phyloP scores from a whole-genome alignment of 2,329 filamentous ascomycete species.

The Gnomoniopsis smithogilvyi region DNA sequence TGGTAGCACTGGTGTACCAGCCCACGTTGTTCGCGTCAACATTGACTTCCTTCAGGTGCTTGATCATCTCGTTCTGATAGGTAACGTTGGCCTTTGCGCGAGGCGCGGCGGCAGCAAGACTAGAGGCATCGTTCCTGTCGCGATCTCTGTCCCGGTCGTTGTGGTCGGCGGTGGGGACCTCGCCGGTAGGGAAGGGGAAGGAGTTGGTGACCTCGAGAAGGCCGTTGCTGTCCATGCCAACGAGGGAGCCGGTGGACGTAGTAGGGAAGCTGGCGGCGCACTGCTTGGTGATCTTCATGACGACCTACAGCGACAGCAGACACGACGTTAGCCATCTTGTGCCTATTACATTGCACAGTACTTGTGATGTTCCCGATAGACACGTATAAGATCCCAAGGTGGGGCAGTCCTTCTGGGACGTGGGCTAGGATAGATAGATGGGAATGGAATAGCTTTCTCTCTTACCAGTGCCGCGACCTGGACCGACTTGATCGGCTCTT shows the following conservation, averaged over 20 bases:
- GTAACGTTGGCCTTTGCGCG: constrained; percentile 83
- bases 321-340: constrained; percentile 5
- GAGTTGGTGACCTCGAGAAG: constrained; percentile 89
- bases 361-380: constrained; percentile 27
- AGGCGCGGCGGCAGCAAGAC: constrained; percentile 80
- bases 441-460: constrained; percentile 20
- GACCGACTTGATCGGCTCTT: constrained; percentile 76
- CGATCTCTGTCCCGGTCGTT: constrained; percentile 36
- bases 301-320: constrained; percentile 56
- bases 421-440: constrained; percentile 26
- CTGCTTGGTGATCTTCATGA: constrained; percentile 98
- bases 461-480: constrained; percentile 92
- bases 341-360: not conserved
- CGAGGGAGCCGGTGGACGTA: constrained; percentile 82
- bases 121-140: constrained; percentile 59
- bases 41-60: constrained; percentile 93
- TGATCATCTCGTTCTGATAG: constrained; percentile 97
- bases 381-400: constrained; percentile 29
- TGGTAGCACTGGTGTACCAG: constrained; percentile 97
- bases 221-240: constrained; percentile 85
- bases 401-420: constrained; percentile 28
- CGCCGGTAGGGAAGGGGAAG: constrained; percentile 87
- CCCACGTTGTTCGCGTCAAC: constrained; percentile 97
- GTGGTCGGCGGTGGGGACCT: constrained; percentile 68
- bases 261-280: constrained; percentile 85